phyloP scores from a whole-genome alignment of 1,284 basidiomycete species.

The Phellinidium pouzarii region DNA sequence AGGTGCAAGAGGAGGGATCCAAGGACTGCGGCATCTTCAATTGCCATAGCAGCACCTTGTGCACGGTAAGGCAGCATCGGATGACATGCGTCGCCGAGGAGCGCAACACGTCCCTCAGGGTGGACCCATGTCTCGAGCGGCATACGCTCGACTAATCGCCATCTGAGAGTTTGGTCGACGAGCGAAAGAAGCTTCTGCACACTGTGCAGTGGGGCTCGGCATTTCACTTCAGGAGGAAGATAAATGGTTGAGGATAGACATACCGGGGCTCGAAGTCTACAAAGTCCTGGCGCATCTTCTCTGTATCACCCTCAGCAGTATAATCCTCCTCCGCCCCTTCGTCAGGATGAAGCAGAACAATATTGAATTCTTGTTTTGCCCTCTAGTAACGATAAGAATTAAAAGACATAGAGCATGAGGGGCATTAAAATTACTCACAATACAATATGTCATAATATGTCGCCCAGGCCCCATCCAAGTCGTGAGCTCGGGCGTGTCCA shows the following conservation, averaged over 20 bases:
- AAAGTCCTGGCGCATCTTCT: constrained; percentile 39
- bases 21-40: constrained; percentile 60
- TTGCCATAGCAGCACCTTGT: constrained; percentile 62
- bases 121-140: constrained; percentile 46
- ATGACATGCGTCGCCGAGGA: constrained; percentile 53
- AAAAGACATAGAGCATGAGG: neutral
- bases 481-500: constrained; percentile 34
- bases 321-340: constrained; percentile 10
- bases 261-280: constrained; percentile 39
- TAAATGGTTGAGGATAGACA: constrained; percentile 7
- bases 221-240: neutral
- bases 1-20: constrained; percentile 50
- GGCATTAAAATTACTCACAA: constrained; percentile 31
- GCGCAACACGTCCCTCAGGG: constrained; percentile 36
- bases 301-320: constrained; percentile 23
- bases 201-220: constrained; percentile 23
- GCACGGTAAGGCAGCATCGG: constrained; percentile 70
- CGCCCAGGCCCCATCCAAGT: constrained; percentile 42
- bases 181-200: constrained; percentile 42
- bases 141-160: constrained; percentile 43
- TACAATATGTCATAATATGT: constrained; percentile 39
- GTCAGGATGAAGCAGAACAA: constrained; percentile 38
- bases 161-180: constrained; percentile 39
- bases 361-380: constrained; percentile 35
- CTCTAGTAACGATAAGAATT: constrained; percentile 24